phyloP scores from a whole-genome alignment of 2,329 filamentous ascomycete genomes.

The Sclerotiophoma versabilis region DNA sequence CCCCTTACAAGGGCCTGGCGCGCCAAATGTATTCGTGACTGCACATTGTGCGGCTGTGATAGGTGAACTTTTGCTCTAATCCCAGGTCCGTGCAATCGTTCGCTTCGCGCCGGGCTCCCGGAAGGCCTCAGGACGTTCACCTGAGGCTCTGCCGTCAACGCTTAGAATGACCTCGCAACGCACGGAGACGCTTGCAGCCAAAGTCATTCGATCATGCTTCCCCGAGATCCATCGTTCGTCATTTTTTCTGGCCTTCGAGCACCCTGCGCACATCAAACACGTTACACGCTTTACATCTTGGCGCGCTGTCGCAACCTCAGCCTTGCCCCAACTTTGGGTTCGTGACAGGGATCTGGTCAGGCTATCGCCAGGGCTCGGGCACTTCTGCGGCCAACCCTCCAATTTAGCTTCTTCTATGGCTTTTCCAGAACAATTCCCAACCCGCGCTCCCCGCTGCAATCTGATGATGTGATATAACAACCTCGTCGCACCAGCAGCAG shows the following conservation, averaged over 20 bases:
- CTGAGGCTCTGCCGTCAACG: constrained; percentile 3
- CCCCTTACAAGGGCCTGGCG: constrained; percentile 41
- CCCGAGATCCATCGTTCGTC: constrained; percentile 8
- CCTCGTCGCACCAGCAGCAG: constrained; percentile 41
- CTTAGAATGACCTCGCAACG: background rate
- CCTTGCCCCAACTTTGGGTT: constrained; percentile 49
- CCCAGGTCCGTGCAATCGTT: constrained; percentile 25
- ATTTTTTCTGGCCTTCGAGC: background rate
- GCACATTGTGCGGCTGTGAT: constrained; percentile 31
- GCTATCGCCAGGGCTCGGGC: constrained; percentile 40
- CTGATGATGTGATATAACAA: constrained; percentile 49
- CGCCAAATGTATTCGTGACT: constrained; percentile 22
- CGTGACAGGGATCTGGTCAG: constrained; percentile 34
- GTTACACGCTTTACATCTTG: constrained; percentile 34
- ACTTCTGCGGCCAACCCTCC: constrained; percentile 34
- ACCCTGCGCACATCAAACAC: constrained; percentile 40
- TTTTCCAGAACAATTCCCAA: constrained; percentile 48
- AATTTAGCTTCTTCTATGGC: constrained; percentile 47
- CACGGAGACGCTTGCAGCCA: constrained; percentile 6
- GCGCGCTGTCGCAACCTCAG: constrained; percentile 38
- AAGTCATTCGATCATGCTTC: background rate
- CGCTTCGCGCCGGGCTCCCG: constrained; percentile 20
- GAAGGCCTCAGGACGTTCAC: constrained; percentile 8
- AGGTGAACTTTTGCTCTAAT: constrained; percentile 24
- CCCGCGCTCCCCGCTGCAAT: constrained; percentile 45